phyloP scores from a whole-genome alignment of 192 early-diverging fungal species.

The Polychytrium aggregatum region DNA sequence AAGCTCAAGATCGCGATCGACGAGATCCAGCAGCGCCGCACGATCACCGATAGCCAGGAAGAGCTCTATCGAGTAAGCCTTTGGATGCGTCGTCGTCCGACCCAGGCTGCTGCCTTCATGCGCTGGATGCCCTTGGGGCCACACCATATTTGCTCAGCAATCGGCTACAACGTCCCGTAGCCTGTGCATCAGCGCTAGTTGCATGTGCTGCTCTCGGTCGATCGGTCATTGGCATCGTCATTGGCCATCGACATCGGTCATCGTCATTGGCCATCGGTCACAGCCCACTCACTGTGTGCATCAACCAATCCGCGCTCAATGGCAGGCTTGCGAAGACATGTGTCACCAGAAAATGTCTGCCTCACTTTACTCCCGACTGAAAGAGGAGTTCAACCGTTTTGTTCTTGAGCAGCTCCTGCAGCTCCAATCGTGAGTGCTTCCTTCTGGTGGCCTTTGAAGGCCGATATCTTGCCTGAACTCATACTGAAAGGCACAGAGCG shows the following conservation, averaged over 20 bases:
- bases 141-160: too few species aligned
- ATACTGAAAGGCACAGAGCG: too few species aligned
- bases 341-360: conserved; percentile 64
- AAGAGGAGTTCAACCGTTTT: conserved; percentile 42
- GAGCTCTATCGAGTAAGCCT: conserved; percentile 59
- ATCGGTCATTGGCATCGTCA: too few species aligned
- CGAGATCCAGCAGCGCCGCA: conserved; percentile 55
- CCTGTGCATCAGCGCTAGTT: too few species aligned
- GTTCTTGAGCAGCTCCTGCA: conserved; percentile 10
- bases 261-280: too few species aligned
- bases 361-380: conserved; percentile 47
- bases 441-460: background rate
- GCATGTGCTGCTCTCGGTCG: too few species aligned
- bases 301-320: background rate
- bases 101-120: too few species aligned
- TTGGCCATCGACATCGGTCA: too few species aligned
- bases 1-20: conserved; percentile 56
- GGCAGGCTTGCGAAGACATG: conserved; percentile 57
- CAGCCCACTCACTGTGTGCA: background rate
- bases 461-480: too few species aligned
- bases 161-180: too few species aligned
- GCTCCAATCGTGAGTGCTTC: background rate
- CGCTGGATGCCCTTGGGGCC: too few species aligned
- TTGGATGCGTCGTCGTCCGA: background rate
- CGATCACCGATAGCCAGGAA: conserved; percentile 60